phyloP scores from a whole-genome alignment of 345 rosid species.

The Cardamine resedifolia region DNA sequence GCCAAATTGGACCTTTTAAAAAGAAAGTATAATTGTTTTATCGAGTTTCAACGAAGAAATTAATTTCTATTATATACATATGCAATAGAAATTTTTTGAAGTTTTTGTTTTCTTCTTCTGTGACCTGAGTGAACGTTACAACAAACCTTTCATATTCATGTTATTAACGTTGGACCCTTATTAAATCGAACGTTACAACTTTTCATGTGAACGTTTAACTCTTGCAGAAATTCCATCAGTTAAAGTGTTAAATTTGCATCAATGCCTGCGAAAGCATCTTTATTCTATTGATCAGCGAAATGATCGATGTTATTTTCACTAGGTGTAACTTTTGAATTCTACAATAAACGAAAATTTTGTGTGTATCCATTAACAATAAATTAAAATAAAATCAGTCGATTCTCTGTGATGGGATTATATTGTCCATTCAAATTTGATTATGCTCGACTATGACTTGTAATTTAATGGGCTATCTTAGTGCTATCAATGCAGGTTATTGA shows the following conservation, averaged over 20 bases:
- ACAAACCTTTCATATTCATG: conserved; percentile 24
- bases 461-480: background rate
- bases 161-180: background rate
- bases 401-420: background rate
- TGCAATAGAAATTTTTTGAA: background rate
- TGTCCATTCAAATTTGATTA: background rate
- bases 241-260: background rate
- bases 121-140: conserved; percentile 32
- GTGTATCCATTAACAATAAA: too few relatives aligned
- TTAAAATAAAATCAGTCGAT: too few relatives aligned
- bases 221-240: conserved; percentile 1
- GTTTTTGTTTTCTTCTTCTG: background rate
- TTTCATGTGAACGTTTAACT: conserved; percentile 4
- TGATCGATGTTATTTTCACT: background rate
- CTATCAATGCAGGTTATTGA: background rate
- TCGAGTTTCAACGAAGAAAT: background rate
- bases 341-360: background rate
- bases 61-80: background rate
- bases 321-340: conserved; percentile 6
- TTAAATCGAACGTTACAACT: conserved; percentile 22
- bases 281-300: background rate
- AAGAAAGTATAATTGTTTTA: background rate
- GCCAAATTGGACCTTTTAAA: background rate
- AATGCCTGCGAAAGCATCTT: conserved; percentile 1
- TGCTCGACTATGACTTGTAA: too few relatives aligned